A percentile compares a stretch with the other conserved stretches of the same genome.
Evolutionary conservation across 495 filamentous ascomycete genomes (phyloP).

Genomic region (Hamigera avellanea): DNA sequence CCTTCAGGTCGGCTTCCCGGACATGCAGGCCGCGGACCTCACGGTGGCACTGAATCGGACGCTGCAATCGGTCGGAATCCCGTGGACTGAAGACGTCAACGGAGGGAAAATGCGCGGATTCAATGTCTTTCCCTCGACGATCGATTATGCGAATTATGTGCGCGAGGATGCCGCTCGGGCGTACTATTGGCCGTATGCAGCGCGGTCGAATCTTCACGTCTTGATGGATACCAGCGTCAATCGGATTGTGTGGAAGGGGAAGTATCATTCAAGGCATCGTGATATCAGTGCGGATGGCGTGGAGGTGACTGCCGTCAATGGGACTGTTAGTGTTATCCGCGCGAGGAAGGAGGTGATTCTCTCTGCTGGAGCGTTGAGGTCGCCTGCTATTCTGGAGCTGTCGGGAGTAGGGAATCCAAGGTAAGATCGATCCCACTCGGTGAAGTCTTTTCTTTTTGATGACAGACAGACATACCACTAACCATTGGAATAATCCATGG

Average conservation of each 20-base stretch:
- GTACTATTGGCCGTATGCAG: conserved; percentile 30
- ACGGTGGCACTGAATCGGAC: conserved; percentile 14
- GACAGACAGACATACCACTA: too few relatives aligned
- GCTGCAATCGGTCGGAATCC: conserved; percentile 19
- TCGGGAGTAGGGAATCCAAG: conserved; percentile 43
- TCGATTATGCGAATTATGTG: conserved; percentile 27
- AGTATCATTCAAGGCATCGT: background rate
- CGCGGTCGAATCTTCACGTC: conserved; percentile 18
- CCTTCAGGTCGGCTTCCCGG: conserved; percentile 37
- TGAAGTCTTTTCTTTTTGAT: too few relatives aligned
- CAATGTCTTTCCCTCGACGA: conserved; percentile 24
- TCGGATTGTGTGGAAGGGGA: conserved; percentile 19
- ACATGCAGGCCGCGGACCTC: conserved; percentile 12
- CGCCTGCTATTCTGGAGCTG: conserved; percentile 47
- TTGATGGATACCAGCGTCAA: conserved; percentile 23
- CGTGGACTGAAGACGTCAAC: conserved; percentile 27
- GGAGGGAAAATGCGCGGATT: conserved; percentile 28
- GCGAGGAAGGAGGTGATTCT: conserved; percentile 47
- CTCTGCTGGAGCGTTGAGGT: conserved; percentile 43
- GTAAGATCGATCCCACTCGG: conserved; percentile 2
- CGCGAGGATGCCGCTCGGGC: conserved; percentile 40
- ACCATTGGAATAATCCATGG: too few relatives aligned
- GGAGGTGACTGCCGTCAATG: conserved; percentile 9
- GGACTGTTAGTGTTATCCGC: conserved; percentile 18
- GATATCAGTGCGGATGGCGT: conserved; percentile 14